Conservation (phyloP, 352 stramenopile species). For the Globisporangium takayamanum region DNA sequence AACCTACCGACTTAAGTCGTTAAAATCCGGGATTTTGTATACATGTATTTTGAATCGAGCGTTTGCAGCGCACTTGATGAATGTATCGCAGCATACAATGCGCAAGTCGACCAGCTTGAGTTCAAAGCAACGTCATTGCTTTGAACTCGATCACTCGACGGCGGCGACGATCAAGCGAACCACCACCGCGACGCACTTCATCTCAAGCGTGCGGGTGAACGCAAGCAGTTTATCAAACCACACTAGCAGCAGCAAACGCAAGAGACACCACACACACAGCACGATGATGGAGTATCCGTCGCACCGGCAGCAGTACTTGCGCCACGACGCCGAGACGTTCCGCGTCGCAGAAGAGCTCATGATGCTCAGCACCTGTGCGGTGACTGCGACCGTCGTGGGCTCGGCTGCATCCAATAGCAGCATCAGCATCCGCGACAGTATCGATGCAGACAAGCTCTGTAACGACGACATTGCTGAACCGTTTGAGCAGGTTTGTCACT, state of each 20-base stretch:
- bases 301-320: slow-evolving; percentile 10
- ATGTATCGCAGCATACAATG: background rate
- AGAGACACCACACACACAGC: background rate
- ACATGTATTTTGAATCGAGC: background rate
- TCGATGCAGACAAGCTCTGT: background rate
- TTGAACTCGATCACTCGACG: no score
- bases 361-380: slow-evolving; percentile 43
- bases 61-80: background rate
- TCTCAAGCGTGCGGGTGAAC: no score
- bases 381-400: slow-evolving; percentile 3
- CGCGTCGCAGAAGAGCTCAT: slow-evolving; percentile 74
- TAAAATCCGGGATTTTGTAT: background rate
- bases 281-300: slow-evolving; percentile 24
- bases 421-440: background rate
- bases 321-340: slow-evolving; percentile 66
- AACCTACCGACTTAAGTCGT: background rate
- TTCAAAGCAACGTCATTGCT: background rate
- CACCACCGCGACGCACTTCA: no score
- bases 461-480: background rate
- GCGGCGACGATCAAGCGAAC: no score
- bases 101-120: background rate
- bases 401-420: background rate
- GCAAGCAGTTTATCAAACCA: no score
- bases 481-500: background rate
- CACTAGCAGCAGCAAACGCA: background rate